phyloP scores from a whole-genome alignment of 352 stramenopile genomes.

The Globisporangium yorkense region DNA sequence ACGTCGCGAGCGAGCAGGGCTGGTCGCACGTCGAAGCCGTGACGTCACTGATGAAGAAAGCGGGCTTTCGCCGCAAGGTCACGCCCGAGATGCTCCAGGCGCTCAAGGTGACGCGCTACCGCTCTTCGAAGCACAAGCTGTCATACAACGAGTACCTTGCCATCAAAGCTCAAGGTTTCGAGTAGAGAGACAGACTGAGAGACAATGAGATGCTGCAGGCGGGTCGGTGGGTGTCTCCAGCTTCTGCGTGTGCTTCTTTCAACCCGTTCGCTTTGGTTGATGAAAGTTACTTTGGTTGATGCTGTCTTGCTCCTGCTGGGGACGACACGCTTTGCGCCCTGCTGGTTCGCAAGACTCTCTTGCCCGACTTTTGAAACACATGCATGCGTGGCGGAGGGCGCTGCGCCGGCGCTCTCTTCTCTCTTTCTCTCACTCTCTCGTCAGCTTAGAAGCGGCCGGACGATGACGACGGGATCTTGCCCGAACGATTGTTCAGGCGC shows the following conservation, averaged over 20 bases:
- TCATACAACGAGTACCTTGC: slow-evolving; percentile 74
- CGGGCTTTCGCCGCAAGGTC: slow-evolving; percentile 58
- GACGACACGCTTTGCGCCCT: too few relatives aligned
- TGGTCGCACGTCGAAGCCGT: slow-evolving; percentile 70
- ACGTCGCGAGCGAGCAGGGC: slow-evolving; percentile 68
- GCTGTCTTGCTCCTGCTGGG: too few relatives aligned
- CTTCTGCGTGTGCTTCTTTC: too few relatives aligned
- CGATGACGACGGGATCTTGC: slow-evolving; percentile 16
- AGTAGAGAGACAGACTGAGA: slow-evolving; percentile 2
- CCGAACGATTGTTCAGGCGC: slow-evolving; percentile 46
- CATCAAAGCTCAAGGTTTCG: slow-evolving; percentile 34
- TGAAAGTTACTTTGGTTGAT: too few relatives aligned
- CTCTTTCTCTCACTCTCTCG: not conserved
- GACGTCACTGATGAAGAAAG: slow-evolving; percentile 76
- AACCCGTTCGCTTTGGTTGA: too few relatives aligned
- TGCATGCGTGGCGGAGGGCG: not conserved
- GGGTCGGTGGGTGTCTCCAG: not conserved
- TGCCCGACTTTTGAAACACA: not conserved
- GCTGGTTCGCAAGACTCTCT: too few relatives aligned
- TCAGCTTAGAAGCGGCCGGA: slow-evolving; percentile 8
- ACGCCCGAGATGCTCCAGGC: slow-evolving; percentile 44
- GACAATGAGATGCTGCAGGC: not conserved
- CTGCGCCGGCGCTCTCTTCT: not conserved
- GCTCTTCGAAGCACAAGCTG: slow-evolving; percentile 79
- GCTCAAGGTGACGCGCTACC: slow-evolving; percentile 76